phyloP scores from a whole-genome alignment of 192 early-diverging fungal genomes.

The Backusella tuberculispora region DNA sequence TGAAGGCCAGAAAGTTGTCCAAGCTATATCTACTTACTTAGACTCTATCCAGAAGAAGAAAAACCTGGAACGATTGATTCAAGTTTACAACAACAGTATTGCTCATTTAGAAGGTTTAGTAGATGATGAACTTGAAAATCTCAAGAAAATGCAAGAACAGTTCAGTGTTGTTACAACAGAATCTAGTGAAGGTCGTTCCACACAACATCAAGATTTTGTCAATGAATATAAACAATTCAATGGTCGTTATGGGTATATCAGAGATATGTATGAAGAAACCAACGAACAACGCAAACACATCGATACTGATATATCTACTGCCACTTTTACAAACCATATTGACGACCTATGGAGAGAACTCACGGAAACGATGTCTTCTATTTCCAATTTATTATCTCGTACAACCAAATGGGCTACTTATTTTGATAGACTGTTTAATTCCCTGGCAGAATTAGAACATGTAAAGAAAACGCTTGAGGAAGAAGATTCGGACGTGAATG shows the following conservation, averaged over 20 bases:
- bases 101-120: not conserved
- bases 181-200: not conserved
- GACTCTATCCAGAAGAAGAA: not conserved
- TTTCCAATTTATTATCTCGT: not conserved
- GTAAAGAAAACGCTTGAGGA: not conserved
- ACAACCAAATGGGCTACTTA: not conserved
- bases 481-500: not conserved
- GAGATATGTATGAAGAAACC: slow-evolving; percentile 1
- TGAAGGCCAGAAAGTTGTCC: not conserved
- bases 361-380: not conserved
- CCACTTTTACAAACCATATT: not conserved
- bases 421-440: not conserved
- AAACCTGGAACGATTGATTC: not conserved
- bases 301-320: no score
- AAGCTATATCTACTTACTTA: not conserved
- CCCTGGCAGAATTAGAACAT: not conserved
- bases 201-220: not conserved
- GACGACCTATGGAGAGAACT: not conserved
- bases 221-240: not conserved
- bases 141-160: slow-evolving; percentile 15
- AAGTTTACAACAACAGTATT: not conserved
- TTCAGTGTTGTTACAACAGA: not conserved
- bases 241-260: not conserved
- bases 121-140: not conserved
- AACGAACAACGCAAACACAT: not conserved